Evolutionary conservation across 2,329 filamentous ascomycete species (phyloP), one percentile per base, ranked within the genome.

Genomic region (Cucurbitaria berberidis): DNA sequence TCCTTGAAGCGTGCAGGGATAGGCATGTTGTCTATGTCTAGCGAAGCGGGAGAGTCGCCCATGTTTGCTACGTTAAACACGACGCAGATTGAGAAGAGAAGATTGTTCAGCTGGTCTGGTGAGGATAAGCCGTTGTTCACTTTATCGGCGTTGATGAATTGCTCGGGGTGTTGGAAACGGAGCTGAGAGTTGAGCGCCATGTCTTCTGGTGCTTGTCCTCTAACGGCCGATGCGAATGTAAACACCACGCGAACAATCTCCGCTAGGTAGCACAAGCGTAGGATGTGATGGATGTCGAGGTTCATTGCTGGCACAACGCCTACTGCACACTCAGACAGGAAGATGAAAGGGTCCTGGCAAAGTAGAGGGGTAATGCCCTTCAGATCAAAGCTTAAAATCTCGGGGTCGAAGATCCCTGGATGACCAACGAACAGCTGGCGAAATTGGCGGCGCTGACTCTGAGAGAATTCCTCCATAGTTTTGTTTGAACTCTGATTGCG

Each of bases 251-350:
- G 96, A 54, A 96, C 86, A 51, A 99, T 86, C 75, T 99, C 95
- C 2, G 91, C 91, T 49, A 96, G 82, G 70, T 96, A 97, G 76
- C 92, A 97, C 40, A 98, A 80, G 32, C 89, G 87, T 44, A 98
- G 76, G 45, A 98, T 75, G 72, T 96, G 89, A 35, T 88, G 84
- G 36, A 96, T 85, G 49, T 96, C 90, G 34, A 90, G 82, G 35
- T 84, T 80, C 24, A 91, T 83, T 1, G 87, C 82, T 8, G 88
- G 83, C 6, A 84, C 82, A 16, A 96, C 73, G 48, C 86, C 89
- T 45, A 92, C 84, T 1, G 90, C 86, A 64, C 86, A 88, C 70
- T 96, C 90, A 13, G 90, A 86, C 47, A 98, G 78, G 75, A 97
- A 96, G 2, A 90, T 76, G 72, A 96, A 96, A 0, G 86, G 79